Evolutionary conservation across 148 eudicot species (phyloP).

Genomic region (Tetragonia tetragonoides): DNA sequence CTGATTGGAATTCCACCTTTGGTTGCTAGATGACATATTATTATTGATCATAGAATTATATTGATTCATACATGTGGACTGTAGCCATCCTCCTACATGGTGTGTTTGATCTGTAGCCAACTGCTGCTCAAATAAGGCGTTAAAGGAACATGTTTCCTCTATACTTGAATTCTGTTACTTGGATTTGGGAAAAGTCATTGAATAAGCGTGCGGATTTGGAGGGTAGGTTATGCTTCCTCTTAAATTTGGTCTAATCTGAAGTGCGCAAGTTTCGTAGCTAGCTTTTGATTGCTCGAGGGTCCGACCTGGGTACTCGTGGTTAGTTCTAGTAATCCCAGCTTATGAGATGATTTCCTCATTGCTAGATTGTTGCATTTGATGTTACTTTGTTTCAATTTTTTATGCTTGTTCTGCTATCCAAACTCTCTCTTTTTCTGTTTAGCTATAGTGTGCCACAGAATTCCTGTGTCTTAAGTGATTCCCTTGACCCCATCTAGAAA

Average conservation of each 20-base stretch:
- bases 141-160: no score
- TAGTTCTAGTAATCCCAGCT: background rate
- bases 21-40: no score
- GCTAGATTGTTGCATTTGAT: background rate
- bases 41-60: no score
- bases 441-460: background rate
- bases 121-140: no score
- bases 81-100: no score
- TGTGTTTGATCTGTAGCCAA: no score
- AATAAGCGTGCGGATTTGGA: background rate
- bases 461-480: background rate
- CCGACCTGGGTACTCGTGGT: background rate
- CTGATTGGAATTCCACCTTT: no score
- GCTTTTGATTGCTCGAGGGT: background rate
- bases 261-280: background rate
- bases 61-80: no score
- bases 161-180: no score
- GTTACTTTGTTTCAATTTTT: no score
- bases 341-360: background rate
- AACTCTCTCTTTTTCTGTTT: background rate
- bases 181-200: no score
- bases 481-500: background rate
- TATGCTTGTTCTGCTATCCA: background rate
- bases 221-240: background rate
- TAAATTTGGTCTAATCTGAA: background rate